These are phyloP conservation scores for Paracoccidioides brasiliensis DNA, from an alignment of 2,329 filamentous ascomycete species.

Conservation along the genomic window DNA sequence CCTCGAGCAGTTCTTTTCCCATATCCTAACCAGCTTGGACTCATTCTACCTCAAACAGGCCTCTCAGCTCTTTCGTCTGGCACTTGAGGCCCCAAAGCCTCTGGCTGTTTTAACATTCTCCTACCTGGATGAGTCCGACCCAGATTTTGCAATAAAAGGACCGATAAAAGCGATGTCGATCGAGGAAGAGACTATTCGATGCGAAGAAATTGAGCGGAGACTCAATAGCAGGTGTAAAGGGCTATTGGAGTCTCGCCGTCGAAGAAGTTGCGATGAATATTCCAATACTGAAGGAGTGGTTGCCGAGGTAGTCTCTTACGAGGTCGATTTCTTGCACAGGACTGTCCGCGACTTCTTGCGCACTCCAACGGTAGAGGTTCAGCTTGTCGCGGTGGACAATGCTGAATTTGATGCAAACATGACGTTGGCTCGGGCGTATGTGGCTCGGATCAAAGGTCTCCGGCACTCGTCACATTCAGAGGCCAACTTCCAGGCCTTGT, in stretches of 20 bases:
- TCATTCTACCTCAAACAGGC: conserved; percentile 9
- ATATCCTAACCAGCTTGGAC: conserved; percentile 12
- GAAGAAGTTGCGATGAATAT: neutral
- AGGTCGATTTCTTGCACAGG: conserved; percentile 5
- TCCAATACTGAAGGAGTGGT: neutral
- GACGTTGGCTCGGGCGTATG: neutral
- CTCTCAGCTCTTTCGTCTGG: conserved; percentile 7
- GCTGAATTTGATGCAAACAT: neutral
- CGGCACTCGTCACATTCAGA: neutral
- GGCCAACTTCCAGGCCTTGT: neutral
- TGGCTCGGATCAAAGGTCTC: neutral
- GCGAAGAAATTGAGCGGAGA: conserved; percentile 9
- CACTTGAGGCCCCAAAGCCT: conserved; percentile 1
- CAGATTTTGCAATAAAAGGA: neutral
- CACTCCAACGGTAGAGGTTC: neutral
- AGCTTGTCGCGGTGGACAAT: neutral
- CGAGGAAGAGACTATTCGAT: conserved; percentile 3
- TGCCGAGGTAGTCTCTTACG: neutral
- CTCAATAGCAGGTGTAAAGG: conserved; percentile 12
- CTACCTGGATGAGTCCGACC: conserved; percentile 5
- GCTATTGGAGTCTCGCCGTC: conserved; percentile 7
- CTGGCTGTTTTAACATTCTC: conserved; percentile 5
- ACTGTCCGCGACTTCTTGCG: conserved; percentile 7
- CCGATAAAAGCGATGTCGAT: neutral
- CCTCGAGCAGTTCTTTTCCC: conserved; percentile 12